These are phyloP conservation scores for Adansonia grandidieri DNA, from an alignment of 441 rosid genomes.

Conservation along the genomic window DNA sequence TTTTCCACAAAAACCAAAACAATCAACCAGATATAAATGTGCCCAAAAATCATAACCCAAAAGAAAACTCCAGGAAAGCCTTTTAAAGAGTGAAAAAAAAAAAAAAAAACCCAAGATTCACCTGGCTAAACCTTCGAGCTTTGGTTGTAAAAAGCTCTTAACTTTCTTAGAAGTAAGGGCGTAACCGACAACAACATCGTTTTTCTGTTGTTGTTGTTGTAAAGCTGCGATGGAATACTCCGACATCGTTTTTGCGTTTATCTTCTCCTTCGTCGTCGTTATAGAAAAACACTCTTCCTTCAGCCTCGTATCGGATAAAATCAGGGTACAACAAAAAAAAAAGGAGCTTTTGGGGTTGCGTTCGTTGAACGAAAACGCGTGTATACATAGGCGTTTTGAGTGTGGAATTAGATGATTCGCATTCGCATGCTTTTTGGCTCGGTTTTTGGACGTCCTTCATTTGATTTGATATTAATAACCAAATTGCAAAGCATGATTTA, in stretches of 20 bases:
- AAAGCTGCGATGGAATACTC: constrained; percentile 24
- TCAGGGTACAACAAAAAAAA: neutral
- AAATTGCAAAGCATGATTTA: neutral
- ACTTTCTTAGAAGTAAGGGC: constrained; percentile 82
- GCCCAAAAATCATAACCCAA: constrained; percentile 9
- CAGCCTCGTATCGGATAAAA: constrained; percentile 37
- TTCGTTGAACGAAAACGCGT: neutral
- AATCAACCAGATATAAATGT: constrained; percentile 22
- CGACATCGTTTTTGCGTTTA: constrained; percentile 24
- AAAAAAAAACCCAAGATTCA: constrained; percentile 25
- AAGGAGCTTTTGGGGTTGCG: neutral
- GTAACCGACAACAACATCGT: constrained; percentile 69
- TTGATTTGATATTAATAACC: neutral
- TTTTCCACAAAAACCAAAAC: constrained; percentile 32
- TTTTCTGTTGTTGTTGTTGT: constrained; percentile 32
- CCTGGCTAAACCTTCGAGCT: constrained; percentile 77
- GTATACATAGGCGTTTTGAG: neutral
- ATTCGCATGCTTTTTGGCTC: constrained; percentile 2
- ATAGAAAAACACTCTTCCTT: constrained; percentile 33
- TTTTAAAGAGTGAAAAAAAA: too few species aligned
- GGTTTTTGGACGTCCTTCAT: neutral
- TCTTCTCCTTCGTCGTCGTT: constrained; percentile 29
- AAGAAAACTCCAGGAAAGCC: neutral
- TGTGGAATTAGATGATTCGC: constrained; percentile 2
- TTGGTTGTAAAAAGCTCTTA: constrained; percentile 79